Evolutionary conservation across 495 filamentous ascomycete species (phyloP), one percentile per base, ranked within the genome.

Genomic region (Trichoderma gamsii): DNA sequence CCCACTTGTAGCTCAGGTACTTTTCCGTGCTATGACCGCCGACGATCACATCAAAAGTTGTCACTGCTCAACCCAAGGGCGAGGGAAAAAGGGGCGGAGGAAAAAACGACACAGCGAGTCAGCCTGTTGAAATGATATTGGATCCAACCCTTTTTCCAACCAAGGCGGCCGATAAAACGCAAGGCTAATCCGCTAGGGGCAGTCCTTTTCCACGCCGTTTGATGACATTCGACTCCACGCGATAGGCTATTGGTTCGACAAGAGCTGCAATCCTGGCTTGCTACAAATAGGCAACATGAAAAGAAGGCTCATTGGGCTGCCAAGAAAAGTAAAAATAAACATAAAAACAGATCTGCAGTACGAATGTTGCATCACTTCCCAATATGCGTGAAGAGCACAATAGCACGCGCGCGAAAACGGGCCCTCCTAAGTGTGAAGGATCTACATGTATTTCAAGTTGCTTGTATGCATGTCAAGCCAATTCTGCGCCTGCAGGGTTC

Each of bases 211-310:
- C 56, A 25, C 56, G n/a, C n/a, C 56, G 56, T 2, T 61, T 61
- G 23, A 29, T 61, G 56, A n/a, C 56, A 61, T 61, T 25, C 56
- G 35, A 61, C 56, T 61, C 56, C 16, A n/a, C 21, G 18, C n/a
- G 18, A 21, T 15, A 23, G 51, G 21, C 21, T 21, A 16, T 56
- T n/a, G 51, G 18, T 11, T 3, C 44, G 18, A 49, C 44, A 3
- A 49, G 4, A 49, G 18, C 18, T 18, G 8, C 43, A 35, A 35
- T 35, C 32, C 32, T 6, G 32, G 32, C 12, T 46, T n/a, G 43
- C 43, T 11, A 46, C 2, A 46, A 35, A 35, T 3, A 35, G 32
- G 6, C 2, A 35, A 35, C 6, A 35, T 3, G 6, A 35, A 35
- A 35, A 35, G 32, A 6, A 35, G 43, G 43, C 43, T 46, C 43